Evolutionary conservation across 2,329 filamentous ascomycete species (phyloP), one percentile per base, ranked within the genome.

Genomic region (Chrysoporthe austroafricana): DNA sequence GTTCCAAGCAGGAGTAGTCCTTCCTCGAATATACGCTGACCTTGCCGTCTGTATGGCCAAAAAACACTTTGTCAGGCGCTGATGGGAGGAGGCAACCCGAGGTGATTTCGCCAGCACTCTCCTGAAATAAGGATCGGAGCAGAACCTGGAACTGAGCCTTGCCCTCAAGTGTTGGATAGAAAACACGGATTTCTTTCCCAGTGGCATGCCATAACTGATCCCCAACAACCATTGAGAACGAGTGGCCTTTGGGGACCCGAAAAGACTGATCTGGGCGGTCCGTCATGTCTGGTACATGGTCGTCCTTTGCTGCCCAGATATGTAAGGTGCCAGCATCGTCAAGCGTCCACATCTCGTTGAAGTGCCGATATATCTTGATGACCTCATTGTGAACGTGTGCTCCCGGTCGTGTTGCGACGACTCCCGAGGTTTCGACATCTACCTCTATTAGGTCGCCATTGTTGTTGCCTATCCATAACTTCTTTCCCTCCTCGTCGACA

Each of bases 1-100:
- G 84, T 5, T 87, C 88, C n/a, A 96, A 76, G 73, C 93, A 97
- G 0, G 88, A 81, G 76, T 91, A 96, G 73, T 94, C 89, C 34
- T 84, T 85, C 34, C 88, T 87, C 14, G 93, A 95, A 79, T 97
- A 98, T n/a, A 98, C 89, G 68, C 92, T 96, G 66, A 99, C 88
- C 77, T 97, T 97, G 60, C 96, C 96, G 77, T 99, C 96, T 14
- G 87, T 88, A 76, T 99, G 96, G 1, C 96, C 96, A 72, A 99
- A 91, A 77, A 94, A 97, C 1, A 97, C 90, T 70, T 90, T 89
- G 66, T 92, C 91, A 0, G 91, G 89, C 58, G 94, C 88, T 34
- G 90, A 89, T 62, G 87, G 90, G 43, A 96, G 84, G 64, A 90
- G 85, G 2, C 94, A 88, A 5, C 94, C 95, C 0, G 93, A 93